Evolutionary conservation across 768 basidiomycete genomes (phyloP), one percentile per base, ranked within the genome.

Genomic region (Termitomyces titanicus): DNA sequence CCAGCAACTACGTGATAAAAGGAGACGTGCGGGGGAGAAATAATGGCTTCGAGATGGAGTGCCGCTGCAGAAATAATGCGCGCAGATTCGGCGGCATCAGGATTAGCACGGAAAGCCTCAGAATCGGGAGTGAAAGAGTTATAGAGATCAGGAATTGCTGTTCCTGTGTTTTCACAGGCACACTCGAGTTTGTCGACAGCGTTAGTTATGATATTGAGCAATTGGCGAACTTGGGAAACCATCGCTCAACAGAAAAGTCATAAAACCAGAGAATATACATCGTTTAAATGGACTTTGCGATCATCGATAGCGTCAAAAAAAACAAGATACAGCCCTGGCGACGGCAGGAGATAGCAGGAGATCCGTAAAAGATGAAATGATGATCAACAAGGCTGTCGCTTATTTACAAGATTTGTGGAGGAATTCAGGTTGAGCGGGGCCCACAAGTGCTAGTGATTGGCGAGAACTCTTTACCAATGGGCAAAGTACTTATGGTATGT

Each of bases 61-160:
- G 60, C 57, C 7, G 60, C 54, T 3, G 61, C 56, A 27, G 56
- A 53, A 10, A 58, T 53, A 18, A 56, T 43, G 34, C 34, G 37
- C 1, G 54, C 59, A 5, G 57, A 31, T 46, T 49, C 52, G 1
- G 54, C 51, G 7, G 47, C 56, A 25, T 22, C 51, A 5, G n/a
- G 34, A n/a, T 22, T 50, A 2, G 39, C 25, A 17, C 54, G 47
- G 18, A 55, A 55, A 9, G 40, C 54, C 18, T 55, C 54, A 3
- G 54, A 55, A 7, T 49, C 24, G n/a, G 12, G 24, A 18, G 35
- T 25, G n/a, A 49, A 49, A 17, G 17, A n/a, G 1, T 22, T n/a
- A 3, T 25, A 3, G 2, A 48, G 34, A 37, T 48, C 47, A 25
- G 51, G 40, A 4, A 52, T 48, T 1, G 39, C 0, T 3, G 34